Evolutionary conservation across 116 monocot species (phyloP).

Genomic region (Dioscorea cayenensis): DNA sequence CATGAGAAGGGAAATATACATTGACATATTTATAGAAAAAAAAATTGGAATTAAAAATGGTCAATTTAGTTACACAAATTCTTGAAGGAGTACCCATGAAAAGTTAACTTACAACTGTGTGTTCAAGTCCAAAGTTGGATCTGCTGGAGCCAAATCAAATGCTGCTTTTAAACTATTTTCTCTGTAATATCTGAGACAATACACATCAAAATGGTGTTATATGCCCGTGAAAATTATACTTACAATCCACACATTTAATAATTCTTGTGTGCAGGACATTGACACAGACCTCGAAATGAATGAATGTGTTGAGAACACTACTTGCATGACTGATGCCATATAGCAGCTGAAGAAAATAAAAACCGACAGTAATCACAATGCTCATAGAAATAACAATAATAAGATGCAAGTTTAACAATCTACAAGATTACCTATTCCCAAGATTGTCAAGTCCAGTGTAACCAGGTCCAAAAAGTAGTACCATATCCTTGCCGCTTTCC

Average conservation of each 20-base stretch:
- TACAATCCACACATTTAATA: background rate
- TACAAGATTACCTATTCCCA: conserved; percentile 73
- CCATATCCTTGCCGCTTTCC: conserved; percentile 87
- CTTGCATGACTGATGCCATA: conserved; percentile 94
- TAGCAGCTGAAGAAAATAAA: conserved; percentile 64
- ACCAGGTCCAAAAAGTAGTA: conserved; percentile 81
- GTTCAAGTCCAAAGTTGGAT: conserved; percentile 92
- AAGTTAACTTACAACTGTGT: conserved; percentile 79
- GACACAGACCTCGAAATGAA: conserved; percentile 62
- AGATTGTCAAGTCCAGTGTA: conserved; percentile 93
- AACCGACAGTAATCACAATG: background rate
- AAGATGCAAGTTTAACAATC: background rate
- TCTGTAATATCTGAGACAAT: conserved; percentile 66
- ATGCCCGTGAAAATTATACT: background rate
- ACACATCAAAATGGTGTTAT: background rate
- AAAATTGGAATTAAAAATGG: too few species aligned
- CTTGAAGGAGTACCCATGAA: background rate
- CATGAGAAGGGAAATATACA: background rate
- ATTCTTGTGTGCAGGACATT: background rate
- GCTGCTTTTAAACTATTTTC: conserved; percentile 65
- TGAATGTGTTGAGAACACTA: conserved; percentile 58
- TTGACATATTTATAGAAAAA: background rate
- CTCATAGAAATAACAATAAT: background rate
- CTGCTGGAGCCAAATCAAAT: conserved; percentile 61
- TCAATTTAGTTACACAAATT: too few species aligned